phyloP scores from a whole-genome alignment of 257 asterid species.

The Hygrophila difformis region DNA sequence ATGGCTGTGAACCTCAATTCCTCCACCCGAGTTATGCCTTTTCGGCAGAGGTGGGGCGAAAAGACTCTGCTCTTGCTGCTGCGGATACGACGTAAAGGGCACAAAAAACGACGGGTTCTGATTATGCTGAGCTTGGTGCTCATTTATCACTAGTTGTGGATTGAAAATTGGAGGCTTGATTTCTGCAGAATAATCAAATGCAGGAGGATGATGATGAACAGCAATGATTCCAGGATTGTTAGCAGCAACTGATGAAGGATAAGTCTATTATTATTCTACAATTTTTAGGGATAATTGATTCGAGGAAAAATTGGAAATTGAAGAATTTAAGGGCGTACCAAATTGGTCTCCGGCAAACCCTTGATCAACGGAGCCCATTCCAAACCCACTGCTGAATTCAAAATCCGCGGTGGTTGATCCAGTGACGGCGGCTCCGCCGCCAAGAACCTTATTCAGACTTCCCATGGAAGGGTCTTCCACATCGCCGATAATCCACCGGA shows the following conservation, averaged over 20 bases:
- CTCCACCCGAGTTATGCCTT: neutral
- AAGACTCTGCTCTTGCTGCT: neutral
- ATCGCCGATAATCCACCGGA: slow-evolving; percentile 84
- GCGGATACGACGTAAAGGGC: slow-evolving; percentile 22
- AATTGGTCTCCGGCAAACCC: slow-evolving; percentile 15
- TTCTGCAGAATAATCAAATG: slow-evolving; percentile 22
- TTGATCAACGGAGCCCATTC: slow-evolving; percentile 44
- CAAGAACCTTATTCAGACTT: neutral
- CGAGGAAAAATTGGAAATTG: neutral
- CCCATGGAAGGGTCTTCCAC: slow-evolving; percentile 78
- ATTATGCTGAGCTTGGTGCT: slow-evolving; percentile 31
- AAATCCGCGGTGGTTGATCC: slow-evolving; percentile 19
- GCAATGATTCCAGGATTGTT: neutral
- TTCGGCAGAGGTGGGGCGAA: neutral
- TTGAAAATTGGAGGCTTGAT: slow-evolving; percentile 24
- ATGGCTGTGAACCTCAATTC: neutral
- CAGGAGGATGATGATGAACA: neutral
- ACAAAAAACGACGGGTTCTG: slow-evolving; percentile 38
- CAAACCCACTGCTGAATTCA: slow-evolving; percentile 27
- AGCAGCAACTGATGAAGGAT: neutral
- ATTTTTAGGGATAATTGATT: too few species aligned
- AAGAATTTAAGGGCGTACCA: neutral
- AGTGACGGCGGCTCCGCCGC: slow-evolving; percentile 16
- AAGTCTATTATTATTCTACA: neutral
- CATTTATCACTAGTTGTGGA: slow-evolving; percentile 38